Conservation (phyloP, 441 rosid species). For the Gossypium laxum region DNA sequence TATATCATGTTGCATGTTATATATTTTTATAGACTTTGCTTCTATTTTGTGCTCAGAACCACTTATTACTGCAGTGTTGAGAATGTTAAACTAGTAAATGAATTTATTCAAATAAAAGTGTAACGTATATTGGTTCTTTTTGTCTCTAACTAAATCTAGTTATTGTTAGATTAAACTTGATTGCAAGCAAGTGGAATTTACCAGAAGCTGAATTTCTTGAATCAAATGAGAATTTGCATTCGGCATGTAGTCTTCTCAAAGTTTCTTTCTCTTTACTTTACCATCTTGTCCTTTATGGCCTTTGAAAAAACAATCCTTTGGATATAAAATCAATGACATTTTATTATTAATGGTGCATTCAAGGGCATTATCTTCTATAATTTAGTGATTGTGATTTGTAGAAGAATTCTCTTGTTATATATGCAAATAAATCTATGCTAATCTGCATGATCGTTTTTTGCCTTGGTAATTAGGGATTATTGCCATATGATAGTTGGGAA, state of each 20-base stretch:
- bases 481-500: not conserved
- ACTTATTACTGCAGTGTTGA: too few species aligned
- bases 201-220: not conserved
- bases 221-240: not conserved
- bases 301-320: not conserved
- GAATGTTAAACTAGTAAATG: too few species aligned
- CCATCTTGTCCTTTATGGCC: not conserved
- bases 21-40: not conserved
- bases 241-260: not conserved
- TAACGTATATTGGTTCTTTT: too few species aligned
- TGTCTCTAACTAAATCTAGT: not conserved
- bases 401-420: too few species aligned
- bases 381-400: too few species aligned
- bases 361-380: too few species aligned
- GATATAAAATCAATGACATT: not conserved
- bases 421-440: not conserved
- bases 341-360: too few species aligned
- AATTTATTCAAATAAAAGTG: too few species aligned
- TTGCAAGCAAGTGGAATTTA: not conserved
- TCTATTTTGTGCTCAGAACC: not conserved
- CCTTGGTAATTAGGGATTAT: not conserved
- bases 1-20: not conserved
- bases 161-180: not conserved
- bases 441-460: not conserved
- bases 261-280: not conserved